Conservation (phyloP, 306 rosid species). For the Spatholobus suberectus region DNA sequence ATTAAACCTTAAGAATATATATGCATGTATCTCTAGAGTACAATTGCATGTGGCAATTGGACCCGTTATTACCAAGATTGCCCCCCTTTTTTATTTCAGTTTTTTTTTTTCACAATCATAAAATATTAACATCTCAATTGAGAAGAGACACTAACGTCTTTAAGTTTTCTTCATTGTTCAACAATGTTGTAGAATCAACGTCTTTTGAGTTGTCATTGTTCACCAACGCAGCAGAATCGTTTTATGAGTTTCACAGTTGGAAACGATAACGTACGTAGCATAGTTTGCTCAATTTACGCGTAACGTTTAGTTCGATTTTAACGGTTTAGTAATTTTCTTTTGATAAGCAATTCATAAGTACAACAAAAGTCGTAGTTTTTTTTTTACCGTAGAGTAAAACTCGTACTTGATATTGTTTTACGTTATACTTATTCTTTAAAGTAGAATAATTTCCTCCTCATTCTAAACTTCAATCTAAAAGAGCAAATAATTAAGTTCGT, state of each 20-base stretch:
- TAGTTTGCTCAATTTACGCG: too few relatives aligned
- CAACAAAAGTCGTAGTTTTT: not conserved
- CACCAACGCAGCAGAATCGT: not conserved
- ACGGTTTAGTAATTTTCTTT: not conserved
- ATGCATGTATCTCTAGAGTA: constrained; percentile 6
- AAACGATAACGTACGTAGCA: not conserved
- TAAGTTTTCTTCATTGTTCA: not conserved
- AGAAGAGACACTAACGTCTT: not conserved
- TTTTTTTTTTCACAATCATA: not conserved
- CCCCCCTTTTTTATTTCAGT: too few relatives aligned
- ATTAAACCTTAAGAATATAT: too few relatives aligned
- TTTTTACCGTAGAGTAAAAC: not conserved
- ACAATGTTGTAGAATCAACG: not conserved
- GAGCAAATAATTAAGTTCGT: not conserved
- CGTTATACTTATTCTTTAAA: not conserved
- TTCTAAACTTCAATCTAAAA: not conserved
- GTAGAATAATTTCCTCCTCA: not conserved
- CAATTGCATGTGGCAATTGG: not conserved
- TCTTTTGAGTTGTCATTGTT: constrained; percentile 7
- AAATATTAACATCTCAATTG: not conserved
- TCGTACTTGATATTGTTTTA: not conserved
- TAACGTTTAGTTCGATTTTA: not conserved
- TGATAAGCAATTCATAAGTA: not conserved
- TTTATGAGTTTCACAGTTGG: not conserved
- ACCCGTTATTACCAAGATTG: not conserved